phyloP scores from a whole-genome alignment of 2,329 filamentous ascomycete genomes.

The Diplocarpon rosae region DNA sequence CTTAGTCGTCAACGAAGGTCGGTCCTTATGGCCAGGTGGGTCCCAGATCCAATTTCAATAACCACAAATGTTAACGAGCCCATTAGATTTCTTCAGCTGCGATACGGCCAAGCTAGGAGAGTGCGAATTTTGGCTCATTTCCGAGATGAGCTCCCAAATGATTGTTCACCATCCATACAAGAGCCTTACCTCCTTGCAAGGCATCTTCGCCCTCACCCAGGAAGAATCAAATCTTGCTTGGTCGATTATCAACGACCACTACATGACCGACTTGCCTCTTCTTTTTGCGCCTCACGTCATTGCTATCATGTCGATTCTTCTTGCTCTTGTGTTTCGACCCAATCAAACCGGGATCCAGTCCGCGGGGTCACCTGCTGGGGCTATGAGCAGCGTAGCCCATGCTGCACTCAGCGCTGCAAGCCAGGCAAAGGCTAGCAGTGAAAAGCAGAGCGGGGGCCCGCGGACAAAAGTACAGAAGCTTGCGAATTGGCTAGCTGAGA shows the following conservation, averaged over 20 bases:
- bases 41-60: slow-evolving; percentile 26
- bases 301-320: slow-evolving; percentile 57
- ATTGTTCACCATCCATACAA: slow-evolving; percentile 67
- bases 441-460: slow-evolving; percentile 15
- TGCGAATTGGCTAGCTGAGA: slow-evolving; percentile 59
- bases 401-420: slow-evolving; percentile 24
- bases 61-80: not conserved
- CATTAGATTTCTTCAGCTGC: slow-evolving; percentile 45
- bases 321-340: slow-evolving; percentile 56
- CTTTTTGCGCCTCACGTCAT: slow-evolving; percentile 59
- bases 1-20: slow-evolving; percentile 76
- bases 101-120: slow-evolving; percentile 62
- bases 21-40: slow-evolving; percentile 63
- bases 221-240: slow-evolving; percentile 57
- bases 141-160: slow-evolving; percentile 62
- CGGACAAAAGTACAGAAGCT: slow-evolving; percentile 38
- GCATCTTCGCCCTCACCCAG: slow-evolving; percentile 45
- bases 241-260: slow-evolving; percentile 65
- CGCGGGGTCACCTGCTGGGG: slow-evolving; percentile 30
- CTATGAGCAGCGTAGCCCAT: slow-evolving; percentile 26
- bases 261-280: slow-evolving; percentile 58
- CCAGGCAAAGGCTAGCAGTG: slow-evolving; percentile 17
- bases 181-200: slow-evolving; percentile 50
- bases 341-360: slow-evolving; percentile 34
- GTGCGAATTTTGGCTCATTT: slow-evolving; percentile 65